Evolutionary conservation across 1,139 yeast species (phyloP), one percentile per base, ranked within the genome.

Genomic region (Candida freyschussii): DNA sequence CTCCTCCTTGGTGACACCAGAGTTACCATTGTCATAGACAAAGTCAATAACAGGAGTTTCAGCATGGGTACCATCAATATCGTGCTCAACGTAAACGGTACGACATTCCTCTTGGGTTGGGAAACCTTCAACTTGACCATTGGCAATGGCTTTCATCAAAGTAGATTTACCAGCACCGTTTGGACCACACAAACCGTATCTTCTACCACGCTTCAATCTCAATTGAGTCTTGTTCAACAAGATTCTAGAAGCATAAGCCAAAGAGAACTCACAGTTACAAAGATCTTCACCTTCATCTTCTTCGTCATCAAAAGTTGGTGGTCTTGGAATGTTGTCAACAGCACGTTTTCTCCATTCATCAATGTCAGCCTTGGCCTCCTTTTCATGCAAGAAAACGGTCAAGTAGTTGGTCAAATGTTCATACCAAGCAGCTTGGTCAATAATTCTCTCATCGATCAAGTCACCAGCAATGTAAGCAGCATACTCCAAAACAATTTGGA

Each of bases 101-200:
- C 87, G 86, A 73, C 95, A 86, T 73, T 86, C 96, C 37, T 85
- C 95, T 72, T 87, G 96, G 57, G 93, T 71, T 73, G 98, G 98
- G 96, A 91, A 91, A 69, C 97, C 97, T 65, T 91, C 97, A 61
- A 91, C 96, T 78, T 91, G 97, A 67, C 97, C 97, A 73, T 91
- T 89, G 55, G 97, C 97, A 71, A 91, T 85, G 57, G 98, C 97
- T 78, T 96, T 86, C 97, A 91, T 87, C 69, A 91, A 81, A 56
- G 98, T 91, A 53, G 97, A 91, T 75, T 91, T 91, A 84, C 98
- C 98, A 59, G 97, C 95, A 83, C 98, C 98, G 72, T 91, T 91
- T 63, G 97, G 96, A 73, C 98, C 98, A 76, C 96, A 89, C 57
- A 91, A 78, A 86, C 98, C 98, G 67, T 91, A 91, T 75, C 98